Base-by-base conservation (phyloP, 169 alveolate species). In the Sarcocystis neurona region DNA sequence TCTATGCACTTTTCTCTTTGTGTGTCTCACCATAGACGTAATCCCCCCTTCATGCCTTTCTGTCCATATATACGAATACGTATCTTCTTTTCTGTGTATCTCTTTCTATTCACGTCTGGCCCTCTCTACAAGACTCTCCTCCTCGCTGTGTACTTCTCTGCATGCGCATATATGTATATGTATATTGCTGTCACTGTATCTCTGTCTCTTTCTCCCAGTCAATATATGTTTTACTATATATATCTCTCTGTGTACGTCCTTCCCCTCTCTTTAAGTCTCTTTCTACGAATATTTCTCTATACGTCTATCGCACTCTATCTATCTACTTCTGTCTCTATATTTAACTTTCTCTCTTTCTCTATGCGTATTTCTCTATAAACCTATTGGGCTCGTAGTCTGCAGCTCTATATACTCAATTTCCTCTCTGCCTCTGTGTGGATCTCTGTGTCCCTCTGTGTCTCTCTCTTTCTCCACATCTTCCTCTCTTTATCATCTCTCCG, bases 121-220 rank as follows among this genome's bases (percentile, higher is more conserved):
- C n/a, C n/a, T n/a, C n/a, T n/a, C n/a, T n/a, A n/a, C n/a, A n/a
- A n/a, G n/a, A n/a, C n/a, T n/a, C n/a, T n/a, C n/a, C n/a, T n/a
- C n/a, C n/a, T n/a, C n/a, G n/a, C n/a, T n/a, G n/a, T n/a, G n/a
- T n/a, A n/a, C n/a, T n/a, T n/a, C 30, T 53, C 30, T 53, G 10
- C 30, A 20, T 53, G 63, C 20, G 20, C 20, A 20, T 41, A 66
- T 63, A 68, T 79, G 88, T 90, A 60, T 77, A 23, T 88, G 82
- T 44, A 89, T 89, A 15, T 77, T 74, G 10, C 56, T 63, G 58
- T 90, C 89, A 46, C 82, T 90, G 77, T 85, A 84, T 47, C 84
- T 53, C 23, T 85, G 85, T 78, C 79, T 90, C 46, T 77, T 77
- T 37, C 75, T 50, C 44, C 79, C 90, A 12, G 20, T 53, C 30